phyloP scores from a whole-genome alignment of 352 stramenopile genomes.

The Pythium dissimile region DNA sequence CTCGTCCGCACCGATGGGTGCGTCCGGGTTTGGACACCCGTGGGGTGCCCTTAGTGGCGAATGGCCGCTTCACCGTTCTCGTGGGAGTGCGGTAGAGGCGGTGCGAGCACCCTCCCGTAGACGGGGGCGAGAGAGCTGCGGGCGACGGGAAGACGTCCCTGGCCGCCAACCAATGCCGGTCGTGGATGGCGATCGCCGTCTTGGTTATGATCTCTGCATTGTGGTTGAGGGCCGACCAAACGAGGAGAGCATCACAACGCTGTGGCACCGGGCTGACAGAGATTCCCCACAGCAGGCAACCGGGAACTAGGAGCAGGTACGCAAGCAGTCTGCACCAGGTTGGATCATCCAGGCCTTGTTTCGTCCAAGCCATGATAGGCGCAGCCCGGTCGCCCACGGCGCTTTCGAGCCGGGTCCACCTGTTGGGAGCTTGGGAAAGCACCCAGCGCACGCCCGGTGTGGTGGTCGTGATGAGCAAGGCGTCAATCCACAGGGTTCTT shows the following conservation, averaged over 20 bases:
- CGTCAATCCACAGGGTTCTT: background rate
- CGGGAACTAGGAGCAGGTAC: background rate
- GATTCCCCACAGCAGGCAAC: background rate
- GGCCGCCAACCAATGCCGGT: background rate
- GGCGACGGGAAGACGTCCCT: background rate
- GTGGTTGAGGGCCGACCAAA: background rate
- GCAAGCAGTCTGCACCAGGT: background rate
- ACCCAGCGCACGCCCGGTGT: background rate
- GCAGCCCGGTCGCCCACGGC: background rate
- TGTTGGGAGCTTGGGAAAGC: background rate
- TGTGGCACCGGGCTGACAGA: background rate
- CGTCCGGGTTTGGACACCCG: background rate
- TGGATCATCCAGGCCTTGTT: background rate
- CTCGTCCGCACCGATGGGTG: background rate
- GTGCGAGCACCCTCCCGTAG: background rate
- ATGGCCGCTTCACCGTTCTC: background rate
- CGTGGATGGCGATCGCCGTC: background rate
- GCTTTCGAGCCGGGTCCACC: background rate
- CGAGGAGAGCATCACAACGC: slow-evolving; percentile 1
- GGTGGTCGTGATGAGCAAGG: background rate
- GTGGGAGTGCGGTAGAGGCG: background rate
- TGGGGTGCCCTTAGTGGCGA: slow-evolving; percentile 8
- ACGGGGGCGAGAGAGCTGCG: too few species aligned
- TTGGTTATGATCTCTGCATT: background rate
- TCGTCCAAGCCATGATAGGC: background rate